phyloP scores from a whole-genome alignment of 306 rosid species.

The Inga oerstediana region DNA sequence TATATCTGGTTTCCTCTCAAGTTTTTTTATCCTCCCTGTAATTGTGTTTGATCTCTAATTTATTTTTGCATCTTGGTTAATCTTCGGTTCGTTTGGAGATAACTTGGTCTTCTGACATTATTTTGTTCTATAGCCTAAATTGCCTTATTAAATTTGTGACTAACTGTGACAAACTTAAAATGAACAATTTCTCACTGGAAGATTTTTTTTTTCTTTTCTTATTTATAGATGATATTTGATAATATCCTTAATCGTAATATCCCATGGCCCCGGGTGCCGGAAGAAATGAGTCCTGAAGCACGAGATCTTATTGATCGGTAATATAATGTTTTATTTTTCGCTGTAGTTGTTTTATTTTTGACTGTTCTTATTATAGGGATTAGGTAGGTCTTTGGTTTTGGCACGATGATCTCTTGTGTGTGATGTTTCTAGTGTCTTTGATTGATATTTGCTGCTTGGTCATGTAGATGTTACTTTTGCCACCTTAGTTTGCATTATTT shows the following conservation, averaged over 20 bases:
- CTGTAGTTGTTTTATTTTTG: slow-evolving; percentile 18
- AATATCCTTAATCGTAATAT: slow-evolving; percentile 90
- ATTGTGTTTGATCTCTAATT: neutral
- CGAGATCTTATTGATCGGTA: slow-evolving; percentile 90
- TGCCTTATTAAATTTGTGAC: neutral
- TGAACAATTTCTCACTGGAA: slow-evolving; percentile 28
- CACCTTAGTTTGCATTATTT: neutral
- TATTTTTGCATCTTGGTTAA: neutral
- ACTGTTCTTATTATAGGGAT: slow-evolving; percentile 21
- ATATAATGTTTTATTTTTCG: slow-evolving; percentile 32
- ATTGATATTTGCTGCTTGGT: slow-evolving; percentile 20
- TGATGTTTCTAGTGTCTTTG: neutral
- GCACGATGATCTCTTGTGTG: neutral
- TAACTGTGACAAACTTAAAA: neutral
- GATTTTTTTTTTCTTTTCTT: slow-evolving; percentile 7
- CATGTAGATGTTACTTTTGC: slow-evolving; percentile 5
- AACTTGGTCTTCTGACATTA: neutral
- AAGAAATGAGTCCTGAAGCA: slow-evolving; percentile 91
- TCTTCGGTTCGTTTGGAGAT: neutral
- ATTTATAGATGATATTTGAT: slow-evolving; percentile 86
- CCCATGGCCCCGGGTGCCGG: slow-evolving; percentile 92
- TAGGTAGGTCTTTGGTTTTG: slow-evolving; percentile 22
- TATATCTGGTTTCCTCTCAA: neutral
- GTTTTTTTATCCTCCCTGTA: neutral
- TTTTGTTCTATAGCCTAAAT: neutral